Percentiles rank a stretch among this genome's conserved stretches.
Evolutionary conservation across 139 green algal genomes (phyloP).

Genomic region (Chlorella vulgaris): DNA sequence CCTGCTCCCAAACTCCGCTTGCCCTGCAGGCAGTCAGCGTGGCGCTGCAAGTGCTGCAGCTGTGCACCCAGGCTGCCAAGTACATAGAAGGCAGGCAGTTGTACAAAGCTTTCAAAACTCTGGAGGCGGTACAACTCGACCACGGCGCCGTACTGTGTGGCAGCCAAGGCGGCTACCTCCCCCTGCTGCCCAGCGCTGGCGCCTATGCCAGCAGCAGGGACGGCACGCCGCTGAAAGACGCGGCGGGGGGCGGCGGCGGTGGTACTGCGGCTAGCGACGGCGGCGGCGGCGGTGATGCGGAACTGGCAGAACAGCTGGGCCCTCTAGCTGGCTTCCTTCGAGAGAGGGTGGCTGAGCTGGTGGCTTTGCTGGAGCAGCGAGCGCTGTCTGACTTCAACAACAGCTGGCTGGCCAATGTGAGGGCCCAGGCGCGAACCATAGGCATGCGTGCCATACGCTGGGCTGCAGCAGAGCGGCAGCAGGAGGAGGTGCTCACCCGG

Average conservation of each 20-base stretch:
- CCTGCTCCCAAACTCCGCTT: not conserved
- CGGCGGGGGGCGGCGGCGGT: not conserved
- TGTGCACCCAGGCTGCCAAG: slow-evolving; percentile 46
- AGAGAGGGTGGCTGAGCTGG: slow-evolving; percentile 52
- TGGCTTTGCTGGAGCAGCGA: slow-evolving; percentile 55
- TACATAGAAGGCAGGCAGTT: slow-evolving; percentile 54
- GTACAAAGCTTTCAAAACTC: slow-evolving; percentile 60
- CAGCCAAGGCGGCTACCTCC: not conserved
- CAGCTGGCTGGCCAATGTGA: slow-evolving; percentile 70
- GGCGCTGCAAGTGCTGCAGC: slow-evolving; percentile 53
- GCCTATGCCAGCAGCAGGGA: not conserved
- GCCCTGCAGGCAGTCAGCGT: slow-evolving; percentile 43
- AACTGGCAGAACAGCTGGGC: not conserved
- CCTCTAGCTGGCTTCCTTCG: slow-evolving; percentile 56
- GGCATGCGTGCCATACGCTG: slow-evolving; percentile 65
- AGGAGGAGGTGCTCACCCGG: slow-evolving; percentile 57
- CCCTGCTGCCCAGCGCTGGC: not conserved
- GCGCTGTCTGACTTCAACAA: slow-evolving; percentile 73
- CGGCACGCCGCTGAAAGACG: not conserved
- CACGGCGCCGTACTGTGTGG: not conserved
- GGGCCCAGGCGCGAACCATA: slow-evolving; percentile 56
- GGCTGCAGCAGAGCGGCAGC: slow-evolving; percentile 55
- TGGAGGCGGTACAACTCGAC: slow-evolving; percentile 49
- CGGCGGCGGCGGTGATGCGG: not conserved
- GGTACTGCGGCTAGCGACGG: not conserved